These are phyloP conservation scores for Liriodendron chinense DNA, from an alignment of 164 flowering plant species.

Conservation along the genomic window DNA sequence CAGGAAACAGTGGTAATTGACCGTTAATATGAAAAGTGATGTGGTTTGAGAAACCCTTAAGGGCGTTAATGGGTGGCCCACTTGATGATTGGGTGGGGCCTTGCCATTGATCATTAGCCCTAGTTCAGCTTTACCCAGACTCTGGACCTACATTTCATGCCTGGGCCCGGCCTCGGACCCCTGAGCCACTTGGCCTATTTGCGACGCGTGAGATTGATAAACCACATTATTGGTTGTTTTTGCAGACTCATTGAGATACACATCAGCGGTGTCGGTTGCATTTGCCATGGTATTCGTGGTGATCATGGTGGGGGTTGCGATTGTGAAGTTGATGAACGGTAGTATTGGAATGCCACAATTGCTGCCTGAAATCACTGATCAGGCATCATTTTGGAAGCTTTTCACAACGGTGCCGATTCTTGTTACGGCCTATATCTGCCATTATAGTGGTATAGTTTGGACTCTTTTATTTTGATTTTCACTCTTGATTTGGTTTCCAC, in stretches of 20 bases:
- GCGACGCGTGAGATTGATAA: no score
- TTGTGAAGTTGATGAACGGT: slow-evolving; percentile 45
- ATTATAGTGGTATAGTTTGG: slow-evolving; percentile 53
- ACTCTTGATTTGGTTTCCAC: background rate
- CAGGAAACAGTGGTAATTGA: no score
- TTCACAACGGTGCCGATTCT: slow-evolving; percentile 65
- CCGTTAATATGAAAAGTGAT: no score
- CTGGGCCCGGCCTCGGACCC: no score
- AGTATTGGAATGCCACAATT: slow-evolving; percentile 50
- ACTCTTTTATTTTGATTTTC: background rate
- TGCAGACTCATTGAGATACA: slow-evolving; percentile 72
- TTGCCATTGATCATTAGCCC: no score
- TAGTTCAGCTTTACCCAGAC: no score
- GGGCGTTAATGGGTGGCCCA: no score
- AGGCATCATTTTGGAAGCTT: slow-evolving; percentile 67
- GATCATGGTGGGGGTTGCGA: slow-evolving; percentile 49
- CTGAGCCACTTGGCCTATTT: no score
- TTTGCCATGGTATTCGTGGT: slow-evolving; percentile 71
- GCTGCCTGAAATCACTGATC: slow-evolving; percentile 47
- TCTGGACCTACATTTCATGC: no score
- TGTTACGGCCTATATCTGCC: slow-evolving; percentile 78
- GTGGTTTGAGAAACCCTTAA: no score
- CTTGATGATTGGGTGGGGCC: no score
- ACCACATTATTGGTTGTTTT: background rate
- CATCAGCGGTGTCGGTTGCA: slow-evolving; percentile 73